Percentiles rank a stretch among this genome's conserved stretches.
Conservation (phyloP, 495 filamentous ascomycete genomes). For the Penicillium canariense region DNA sequence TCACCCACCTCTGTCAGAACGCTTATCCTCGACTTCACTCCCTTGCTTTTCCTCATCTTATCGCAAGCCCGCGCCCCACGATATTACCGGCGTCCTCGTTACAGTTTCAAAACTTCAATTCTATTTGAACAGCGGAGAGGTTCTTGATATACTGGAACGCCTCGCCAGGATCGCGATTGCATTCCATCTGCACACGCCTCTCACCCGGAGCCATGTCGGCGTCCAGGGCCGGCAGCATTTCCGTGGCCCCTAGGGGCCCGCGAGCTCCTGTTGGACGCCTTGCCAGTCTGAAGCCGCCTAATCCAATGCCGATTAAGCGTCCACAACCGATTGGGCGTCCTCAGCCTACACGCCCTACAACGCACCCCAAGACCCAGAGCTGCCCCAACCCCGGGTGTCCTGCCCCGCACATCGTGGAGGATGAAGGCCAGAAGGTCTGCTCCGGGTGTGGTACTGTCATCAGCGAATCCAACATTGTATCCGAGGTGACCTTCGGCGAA, state of each 20-base stretch:
- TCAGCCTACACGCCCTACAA: slow-evolving; percentile 36
- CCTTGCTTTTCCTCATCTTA: background rate
- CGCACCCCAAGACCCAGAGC: slow-evolving; percentile 41
- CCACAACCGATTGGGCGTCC: slow-evolving; percentile 35
- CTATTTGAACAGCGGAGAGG: background rate
- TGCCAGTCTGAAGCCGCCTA: slow-evolving; percentile 39
- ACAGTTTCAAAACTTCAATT: background rate
- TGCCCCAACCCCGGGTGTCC: slow-evolving; percentile 51
- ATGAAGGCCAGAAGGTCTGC: slow-evolving; percentile 64
- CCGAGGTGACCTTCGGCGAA: slow-evolving; percentile 88
- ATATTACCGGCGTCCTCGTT: background rate
- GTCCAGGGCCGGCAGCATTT: slow-evolving; percentile 25
- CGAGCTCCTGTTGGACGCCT: slow-evolving; percentile 40
- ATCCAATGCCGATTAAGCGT: slow-evolving; percentile 39
- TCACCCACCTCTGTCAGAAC: background rate
- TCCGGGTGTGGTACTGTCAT: slow-evolving; percentile 78
- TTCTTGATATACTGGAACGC: background rate
- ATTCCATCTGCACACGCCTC: background rate
- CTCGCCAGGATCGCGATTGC: background rate
- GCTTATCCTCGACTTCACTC: background rate
- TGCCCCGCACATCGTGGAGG: slow-evolving; percentile 48
- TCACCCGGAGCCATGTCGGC: slow-evolving; percentile 27
- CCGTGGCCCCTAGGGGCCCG: slow-evolving; percentile 33
- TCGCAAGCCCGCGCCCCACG: background rate
- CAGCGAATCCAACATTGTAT: slow-evolving; percentile 80